Conservation (phyloP, 73 alveolate genomes). For the Tetrahymena borealis region DNA sequence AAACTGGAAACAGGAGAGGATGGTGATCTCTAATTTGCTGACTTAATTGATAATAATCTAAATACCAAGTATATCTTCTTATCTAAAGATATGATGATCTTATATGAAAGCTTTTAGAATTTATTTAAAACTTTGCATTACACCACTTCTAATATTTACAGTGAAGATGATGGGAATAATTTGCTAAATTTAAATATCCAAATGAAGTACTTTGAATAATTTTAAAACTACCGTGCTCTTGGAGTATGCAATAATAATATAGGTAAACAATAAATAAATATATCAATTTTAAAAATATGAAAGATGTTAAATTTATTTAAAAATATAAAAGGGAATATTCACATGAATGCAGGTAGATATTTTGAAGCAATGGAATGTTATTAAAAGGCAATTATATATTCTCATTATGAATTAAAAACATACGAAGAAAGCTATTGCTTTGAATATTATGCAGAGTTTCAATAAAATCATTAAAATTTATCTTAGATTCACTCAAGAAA, state of each 20-base stretch:
- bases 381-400: not conserved
- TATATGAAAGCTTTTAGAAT: not conserved
- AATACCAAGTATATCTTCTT: not conserved
- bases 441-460: not conserved
- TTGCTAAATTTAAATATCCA: not conserved
- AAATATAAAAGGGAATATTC: not conserved
- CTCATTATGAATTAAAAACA: not conserved
- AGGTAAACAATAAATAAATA: no score
- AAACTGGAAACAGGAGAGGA: not conserved
- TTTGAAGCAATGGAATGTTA: not conserved
- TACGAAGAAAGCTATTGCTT: not conserved
- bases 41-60: not conserved
- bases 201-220: not conserved
- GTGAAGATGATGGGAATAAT: not conserved
- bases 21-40: not conserved
- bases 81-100: not conserved
- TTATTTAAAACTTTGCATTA: not conserved
- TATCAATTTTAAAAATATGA: no score
- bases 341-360: not conserved
- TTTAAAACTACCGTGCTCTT: not conserved
- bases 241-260: not conserved
- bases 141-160: not conserved
- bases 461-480: no score
- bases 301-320: not conserved
- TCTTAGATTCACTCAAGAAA: not conserved